Percentiles rank a stretch among this genome's conserved stretches.
Conservation (phyloP, 805 yeast species). For the Lipomyces orientalis region DNA sequence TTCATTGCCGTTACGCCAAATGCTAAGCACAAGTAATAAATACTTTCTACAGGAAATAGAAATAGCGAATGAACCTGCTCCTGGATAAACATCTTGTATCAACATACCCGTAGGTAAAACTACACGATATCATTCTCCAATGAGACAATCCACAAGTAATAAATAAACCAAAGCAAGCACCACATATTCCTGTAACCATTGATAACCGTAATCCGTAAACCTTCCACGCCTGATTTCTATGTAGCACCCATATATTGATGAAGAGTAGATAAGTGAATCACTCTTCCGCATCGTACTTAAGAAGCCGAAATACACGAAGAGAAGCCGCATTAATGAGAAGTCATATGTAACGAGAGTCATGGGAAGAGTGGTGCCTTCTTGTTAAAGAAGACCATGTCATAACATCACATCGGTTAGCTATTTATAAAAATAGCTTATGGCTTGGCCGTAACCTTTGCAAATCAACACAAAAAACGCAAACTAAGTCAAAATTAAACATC, state of each 20-base stretch:
- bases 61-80: neutral
- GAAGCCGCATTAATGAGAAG: neutral
- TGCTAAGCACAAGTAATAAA: neutral
- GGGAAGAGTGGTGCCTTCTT: neutral
- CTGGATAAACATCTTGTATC: neutral
- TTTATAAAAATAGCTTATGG: neutral
- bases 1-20: slow-evolving; percentile 11
- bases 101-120: neutral
- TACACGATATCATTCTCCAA: neutral
- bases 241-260: neutral
- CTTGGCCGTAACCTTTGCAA: neutral
- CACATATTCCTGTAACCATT: neutral
- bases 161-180: neutral
- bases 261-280: neutral
- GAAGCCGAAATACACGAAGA: neutral
- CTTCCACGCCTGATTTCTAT: neutral
- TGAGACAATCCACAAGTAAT: neutral
- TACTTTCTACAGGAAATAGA: neutral
- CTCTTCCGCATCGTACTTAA: neutral
- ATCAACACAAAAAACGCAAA: slow-evolving; percentile 2
- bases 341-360: neutral
- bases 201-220: neutral
- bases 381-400: neutral
- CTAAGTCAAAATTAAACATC: slow-evolving; percentile 7
- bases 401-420: neutral